These are phyloP conservation scores for Eucalyptus decipiens DNA, from an alignment of 345 rosid species.

Conservation along the genomic window DNA sequence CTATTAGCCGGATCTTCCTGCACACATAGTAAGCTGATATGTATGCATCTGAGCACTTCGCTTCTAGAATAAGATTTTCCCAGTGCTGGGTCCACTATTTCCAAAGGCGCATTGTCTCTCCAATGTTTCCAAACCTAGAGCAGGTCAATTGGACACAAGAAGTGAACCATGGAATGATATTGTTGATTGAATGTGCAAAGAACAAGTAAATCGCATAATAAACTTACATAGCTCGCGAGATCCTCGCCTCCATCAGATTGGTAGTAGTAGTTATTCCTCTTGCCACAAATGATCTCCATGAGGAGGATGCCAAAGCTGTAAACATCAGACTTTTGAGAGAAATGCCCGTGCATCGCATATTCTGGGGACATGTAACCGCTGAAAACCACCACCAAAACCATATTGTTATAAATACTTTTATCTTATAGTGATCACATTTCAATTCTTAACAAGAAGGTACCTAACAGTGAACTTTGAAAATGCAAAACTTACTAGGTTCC, in stretches of 20 bases:
- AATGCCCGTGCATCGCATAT: background rate
- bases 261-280: background rate
- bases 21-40: constrained; percentile 9
- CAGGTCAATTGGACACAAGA: background rate
- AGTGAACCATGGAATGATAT: background rate
- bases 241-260: background rate
- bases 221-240: background rate
- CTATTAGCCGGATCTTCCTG: background rate
- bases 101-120: background rate
- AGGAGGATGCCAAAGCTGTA: background rate
- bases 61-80: background rate
- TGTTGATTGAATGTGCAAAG: background rate
- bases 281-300: background rate
- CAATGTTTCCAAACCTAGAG: background rate
- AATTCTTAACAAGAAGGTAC: background rate
- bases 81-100: background rate
- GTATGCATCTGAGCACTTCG: constrained; percentile 18
- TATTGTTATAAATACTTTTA: background rate
- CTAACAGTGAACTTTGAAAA: background rate
- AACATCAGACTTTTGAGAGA: constrained; percentile 10
- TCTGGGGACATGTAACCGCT: background rate
- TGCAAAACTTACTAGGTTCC: background rate
- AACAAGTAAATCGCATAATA: background rate
- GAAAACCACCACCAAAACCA: background rate
- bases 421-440: background rate